A percentile compares a stretch with the other conserved stretches of the same genome.
These are phyloP conservation scores for Pelargonium nanum DNA, from an alignment of 345 rosid species.

Conservation along the genomic window DNA sequence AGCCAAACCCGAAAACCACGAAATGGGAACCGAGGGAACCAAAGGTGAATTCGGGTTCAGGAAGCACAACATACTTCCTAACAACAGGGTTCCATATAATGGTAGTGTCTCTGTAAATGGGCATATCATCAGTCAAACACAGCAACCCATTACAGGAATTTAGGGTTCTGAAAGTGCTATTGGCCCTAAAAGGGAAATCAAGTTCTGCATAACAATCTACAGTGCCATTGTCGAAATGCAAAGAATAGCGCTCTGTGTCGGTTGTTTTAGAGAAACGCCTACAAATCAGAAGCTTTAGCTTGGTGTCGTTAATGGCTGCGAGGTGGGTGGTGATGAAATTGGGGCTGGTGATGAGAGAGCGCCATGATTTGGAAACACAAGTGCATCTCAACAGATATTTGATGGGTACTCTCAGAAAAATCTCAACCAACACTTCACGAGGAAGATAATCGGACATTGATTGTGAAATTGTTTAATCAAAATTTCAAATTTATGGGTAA, in stretches of 20 bases:
- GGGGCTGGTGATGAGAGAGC: background rate
- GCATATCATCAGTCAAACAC: background rate
- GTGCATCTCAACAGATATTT: background rate
- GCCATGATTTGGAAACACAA: too few relatives aligned
- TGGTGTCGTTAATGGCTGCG: background rate
- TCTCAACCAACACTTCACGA: background rate
- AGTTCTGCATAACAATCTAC: background rate
- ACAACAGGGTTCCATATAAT: background rate
- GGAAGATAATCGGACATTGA: background rate
- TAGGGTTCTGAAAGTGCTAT: background rate
- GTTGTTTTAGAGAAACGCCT: background rate
- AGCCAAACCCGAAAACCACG: background rate
- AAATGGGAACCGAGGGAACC: background rate
- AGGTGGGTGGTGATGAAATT: background rate
- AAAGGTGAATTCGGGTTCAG: background rate
- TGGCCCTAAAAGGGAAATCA: background rate
- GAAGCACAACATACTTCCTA: background rate
- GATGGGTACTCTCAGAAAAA: too few relatives aligned
- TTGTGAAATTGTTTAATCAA: too few relatives aligned
- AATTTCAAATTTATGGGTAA: too few relatives aligned
- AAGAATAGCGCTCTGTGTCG: background rate
- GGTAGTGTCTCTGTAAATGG: background rate
- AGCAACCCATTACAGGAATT: slow-evolving; percentile 1
- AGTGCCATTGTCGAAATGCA: background rate
- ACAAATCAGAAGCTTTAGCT: background rate